Evolutionary conservation across 495 filamentous ascomycete genomes (phyloP), one percentile per base, ranked within the genome.

Genomic region (Margaritispora aquatica): DNA sequence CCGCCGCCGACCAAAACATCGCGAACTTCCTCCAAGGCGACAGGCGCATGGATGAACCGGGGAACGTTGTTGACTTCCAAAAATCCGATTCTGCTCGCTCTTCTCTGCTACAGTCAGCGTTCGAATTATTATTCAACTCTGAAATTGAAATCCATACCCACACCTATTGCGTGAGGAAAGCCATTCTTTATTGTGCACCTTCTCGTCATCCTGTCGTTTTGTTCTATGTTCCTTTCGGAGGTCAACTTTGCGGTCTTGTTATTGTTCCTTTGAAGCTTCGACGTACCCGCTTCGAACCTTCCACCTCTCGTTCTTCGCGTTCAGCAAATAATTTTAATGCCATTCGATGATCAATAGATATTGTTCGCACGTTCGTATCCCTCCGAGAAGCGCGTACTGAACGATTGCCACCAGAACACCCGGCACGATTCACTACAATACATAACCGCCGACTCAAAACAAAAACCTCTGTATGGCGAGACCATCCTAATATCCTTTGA

Each of bases 1-100:
- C 49, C 57, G 29, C 54, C 57, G 51, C 26, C 31, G 29, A 60
- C 56, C 60, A 66, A 53, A 66, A 63, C 64, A 63, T 62, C 56
- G 59, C 58, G 54, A 58, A 50, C 38, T 44, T 8, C 38, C n/a
- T n/a, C 38, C 38, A 44, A 44, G 38, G 38, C 38, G 17, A 44
- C 11, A 8, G 38, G 57, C 50, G 50, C 51, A 62, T 50, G 54
- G 19, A 57, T 29, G 34, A 31, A 38, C 61, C 20, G 17, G 38
- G 54, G 58, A 53, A 63, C 56, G 23, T 46, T 58, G 49, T 61
- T 65, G 58, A 65, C 23, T 54, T 3, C 19, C 19, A 17, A 44
- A 10, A 8, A 3, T 9, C 15, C 7, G 22, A 50, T 55, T n/a
- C n/a, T n/a, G n/a, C n/a, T n/a, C n/a, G n/a, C n/a, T n/a, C n/a